Evolutionary conservation across 2,329 filamentous ascomycete species (phyloP).

Genomic region (Pezizomycotina sp.): DNA sequence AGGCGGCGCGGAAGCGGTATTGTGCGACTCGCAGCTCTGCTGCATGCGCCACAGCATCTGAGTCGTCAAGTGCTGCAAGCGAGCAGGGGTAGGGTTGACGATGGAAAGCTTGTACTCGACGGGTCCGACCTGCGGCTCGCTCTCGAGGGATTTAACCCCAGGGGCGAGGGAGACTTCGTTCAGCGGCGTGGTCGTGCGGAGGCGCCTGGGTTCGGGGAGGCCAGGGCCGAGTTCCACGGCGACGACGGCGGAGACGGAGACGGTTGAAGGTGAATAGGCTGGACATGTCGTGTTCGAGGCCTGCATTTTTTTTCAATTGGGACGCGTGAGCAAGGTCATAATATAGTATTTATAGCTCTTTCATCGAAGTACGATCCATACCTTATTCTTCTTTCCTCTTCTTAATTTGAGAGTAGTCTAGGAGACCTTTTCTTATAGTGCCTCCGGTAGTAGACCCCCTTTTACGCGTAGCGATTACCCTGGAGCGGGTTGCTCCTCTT

Average conservation of each 20-base stretch:
- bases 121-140: constrained; percentile 84
- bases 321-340: too few species aligned
- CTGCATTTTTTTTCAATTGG: too few species aligned
- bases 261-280: constrained; percentile 93
- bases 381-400: too few species aligned
- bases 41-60: constrained; percentile 89
- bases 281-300: too few species aligned
- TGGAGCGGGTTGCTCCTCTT: too few species aligned
- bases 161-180: constrained; percentile 20
- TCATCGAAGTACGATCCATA: too few species aligned
- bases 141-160: constrained; percentile 58
- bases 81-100: constrained; percentile 29
- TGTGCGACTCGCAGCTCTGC: constrained; percentile 74
- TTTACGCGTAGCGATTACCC: too few species aligned
- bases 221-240: constrained; percentile 56
- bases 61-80: constrained; percentile 81
- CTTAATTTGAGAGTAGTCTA: too few species aligned
- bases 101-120: constrained; percentile 95
- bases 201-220: constrained; percentile 20
- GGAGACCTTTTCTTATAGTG: too few species aligned
- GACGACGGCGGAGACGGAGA: constrained; percentile 77
- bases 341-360: too few species aligned
- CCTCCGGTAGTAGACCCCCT: too few species aligned
- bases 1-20: constrained; percentile 35
- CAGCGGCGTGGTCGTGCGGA: constrained; percentile 29